phyloP scores from a whole-genome alignment of 148 eudicot genomes.

The Beta vulgaris region DNA sequence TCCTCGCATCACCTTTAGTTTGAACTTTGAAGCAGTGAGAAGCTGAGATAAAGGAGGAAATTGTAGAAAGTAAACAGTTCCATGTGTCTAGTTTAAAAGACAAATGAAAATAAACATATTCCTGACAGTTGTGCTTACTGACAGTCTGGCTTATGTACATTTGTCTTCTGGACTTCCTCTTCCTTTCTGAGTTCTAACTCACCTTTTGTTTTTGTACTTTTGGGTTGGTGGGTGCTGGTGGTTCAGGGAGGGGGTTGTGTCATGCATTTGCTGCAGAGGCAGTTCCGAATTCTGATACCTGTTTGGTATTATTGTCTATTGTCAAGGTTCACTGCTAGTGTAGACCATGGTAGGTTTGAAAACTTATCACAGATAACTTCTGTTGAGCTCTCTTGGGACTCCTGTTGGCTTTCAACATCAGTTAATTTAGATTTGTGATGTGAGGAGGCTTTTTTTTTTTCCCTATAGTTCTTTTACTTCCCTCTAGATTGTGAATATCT shows the following conservation, averaged over 20 bases:
- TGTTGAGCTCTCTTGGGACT: background rate
- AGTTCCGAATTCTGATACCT: background rate
- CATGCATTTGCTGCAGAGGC: background rate
- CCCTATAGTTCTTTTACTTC: background rate
- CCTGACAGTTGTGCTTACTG: too few species aligned
- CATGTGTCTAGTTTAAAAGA: too few species aligned
- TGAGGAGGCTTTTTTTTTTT: background rate
- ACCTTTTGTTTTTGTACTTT: too few species aligned
- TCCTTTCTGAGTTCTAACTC: too few species aligned
- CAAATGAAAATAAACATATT: too few species aligned
- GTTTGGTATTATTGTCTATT: background rate
- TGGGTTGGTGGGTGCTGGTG: too few species aligned
- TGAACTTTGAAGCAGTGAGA: too few species aligned
- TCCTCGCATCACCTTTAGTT: too few species aligned
- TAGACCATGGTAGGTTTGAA: background rate
- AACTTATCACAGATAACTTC: background rate
- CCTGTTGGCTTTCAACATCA: background rate
- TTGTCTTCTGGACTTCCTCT: too few species aligned
- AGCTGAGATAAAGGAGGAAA: too few species aligned
- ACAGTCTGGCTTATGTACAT: too few species aligned
- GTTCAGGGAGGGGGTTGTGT: background rate
- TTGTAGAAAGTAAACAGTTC: too few species aligned
- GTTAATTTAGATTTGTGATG: background rate
- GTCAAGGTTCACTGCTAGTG: background rate
- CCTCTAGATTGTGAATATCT: background rate